Conservation (phyloP, 1,139 yeast species). For the Suhomyces anneliseae region DNA sequence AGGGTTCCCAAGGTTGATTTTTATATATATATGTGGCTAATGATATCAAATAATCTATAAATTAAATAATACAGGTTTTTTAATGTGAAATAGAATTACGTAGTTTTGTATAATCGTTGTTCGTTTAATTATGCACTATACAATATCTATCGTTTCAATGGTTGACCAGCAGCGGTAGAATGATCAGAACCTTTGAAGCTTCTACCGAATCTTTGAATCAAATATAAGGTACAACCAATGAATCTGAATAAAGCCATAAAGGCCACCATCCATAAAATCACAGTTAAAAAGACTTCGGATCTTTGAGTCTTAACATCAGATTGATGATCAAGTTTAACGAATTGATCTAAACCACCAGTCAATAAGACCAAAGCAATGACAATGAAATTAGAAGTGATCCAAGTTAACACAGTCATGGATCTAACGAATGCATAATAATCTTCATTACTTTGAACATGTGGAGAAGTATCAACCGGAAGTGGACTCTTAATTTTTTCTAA, state of each 20-base stretch:
- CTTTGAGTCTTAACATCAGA: conserved; percentile 21
- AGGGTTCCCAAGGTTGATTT: neutral
- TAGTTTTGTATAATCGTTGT: neutral
- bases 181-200: conserved; percentile 14
- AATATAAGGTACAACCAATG: conserved; percentile 63
- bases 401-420: conserved; percentile 74
- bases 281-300: conserved; percentile 59
- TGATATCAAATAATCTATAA: neutral
- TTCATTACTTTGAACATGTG: conserved; percentile 48
- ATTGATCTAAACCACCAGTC: conserved; percentile 60
- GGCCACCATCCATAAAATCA: conserved; percentile 80
- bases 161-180: neutral
- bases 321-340: conserved; percentile 17
- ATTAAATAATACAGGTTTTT: neutral
- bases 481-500: conserved; percentile 59
- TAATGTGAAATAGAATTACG: no score
- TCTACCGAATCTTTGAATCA: conserved; percentile 37
- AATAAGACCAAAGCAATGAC: conserved; percentile 71
- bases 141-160: neutral
- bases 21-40: no score
- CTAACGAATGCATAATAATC: conserved; percentile 80
- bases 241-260: conserved; percentile 74
- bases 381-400: conserved; percentile 76
- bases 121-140: neutral
- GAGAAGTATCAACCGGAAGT: conserved; percentile 25